Evolutionary conservation across 495 filamentous ascomycete species (phyloP).

Genomic region (Amphirosellinia nigrospora): DNA sequence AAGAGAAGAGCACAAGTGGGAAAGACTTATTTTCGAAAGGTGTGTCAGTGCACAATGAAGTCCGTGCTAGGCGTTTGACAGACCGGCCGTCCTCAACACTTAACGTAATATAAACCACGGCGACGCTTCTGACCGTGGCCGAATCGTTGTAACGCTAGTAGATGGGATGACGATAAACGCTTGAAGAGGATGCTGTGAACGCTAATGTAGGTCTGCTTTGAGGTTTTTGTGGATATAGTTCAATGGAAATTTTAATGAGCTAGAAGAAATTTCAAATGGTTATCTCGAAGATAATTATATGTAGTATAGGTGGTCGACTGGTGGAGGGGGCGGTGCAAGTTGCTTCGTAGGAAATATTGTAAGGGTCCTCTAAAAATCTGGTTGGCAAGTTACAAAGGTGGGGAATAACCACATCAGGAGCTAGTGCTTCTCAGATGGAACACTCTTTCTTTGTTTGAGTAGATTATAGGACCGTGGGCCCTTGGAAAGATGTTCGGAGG

Average conservation of each 20-base stretch:
- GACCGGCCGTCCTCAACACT: not conserved
- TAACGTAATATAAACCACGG: not conserved
- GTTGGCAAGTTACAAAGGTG: conserved; percentile 29
- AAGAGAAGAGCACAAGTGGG: not conserved
- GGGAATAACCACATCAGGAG: conserved; percentile 36
- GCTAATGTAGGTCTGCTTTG: not conserved
- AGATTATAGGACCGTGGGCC: conserved; percentile 37
- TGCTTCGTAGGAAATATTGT: conserved; percentile 36
- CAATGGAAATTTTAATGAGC: not conserved
- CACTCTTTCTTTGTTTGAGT: conserved; percentile 39
- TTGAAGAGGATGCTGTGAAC: not conserved
- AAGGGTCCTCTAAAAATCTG: conserved; percentile 26
- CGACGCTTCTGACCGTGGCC: not conserved
- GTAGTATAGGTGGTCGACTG: not conserved
- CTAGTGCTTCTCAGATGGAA: conserved; percentile 37
- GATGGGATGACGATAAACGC: not conserved
- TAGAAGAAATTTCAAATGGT: not conserved
- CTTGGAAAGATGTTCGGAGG: conserved; percentile 29
- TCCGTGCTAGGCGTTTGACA: not conserved
- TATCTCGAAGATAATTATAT: not conserved
- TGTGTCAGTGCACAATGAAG: not conserved
- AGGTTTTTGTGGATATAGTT: conserved; percentile 3
- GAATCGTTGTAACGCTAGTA: not conserved
- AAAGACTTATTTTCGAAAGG: not conserved
- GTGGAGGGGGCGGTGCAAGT: not conserved